A percentile compares a stretch with the other conserved stretches of the same genome.
Evolutionary conservation across 2,329 filamentous ascomycete species (phyloP).

Genomic region (Beauveria asiatica): DNA sequence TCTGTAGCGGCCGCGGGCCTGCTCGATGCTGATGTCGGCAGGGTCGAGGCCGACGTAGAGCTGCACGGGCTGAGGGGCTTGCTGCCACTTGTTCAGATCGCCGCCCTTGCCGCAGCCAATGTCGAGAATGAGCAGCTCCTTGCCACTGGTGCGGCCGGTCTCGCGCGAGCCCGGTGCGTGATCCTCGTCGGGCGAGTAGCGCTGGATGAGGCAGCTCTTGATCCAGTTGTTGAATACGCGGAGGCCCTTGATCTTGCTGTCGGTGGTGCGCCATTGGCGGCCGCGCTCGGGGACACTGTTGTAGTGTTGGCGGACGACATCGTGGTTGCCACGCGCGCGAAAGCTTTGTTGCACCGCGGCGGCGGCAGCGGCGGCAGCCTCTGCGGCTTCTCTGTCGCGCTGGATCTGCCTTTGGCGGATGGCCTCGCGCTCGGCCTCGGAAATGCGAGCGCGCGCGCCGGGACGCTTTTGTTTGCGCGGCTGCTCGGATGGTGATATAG

Average conservation of each 20-base stretch:
- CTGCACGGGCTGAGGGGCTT: conserved; percentile 81
- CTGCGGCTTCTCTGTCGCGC: conserved; percentile 37
- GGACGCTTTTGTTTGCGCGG: conserved; percentile 63
- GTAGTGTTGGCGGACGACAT: conserved; percentile 89
- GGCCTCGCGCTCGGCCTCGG: conserved; percentile 57
- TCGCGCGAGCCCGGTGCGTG: conserved; percentile 54
- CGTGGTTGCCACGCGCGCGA: conserved; percentile 52
- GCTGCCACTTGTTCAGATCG: conserved; percentile 92
- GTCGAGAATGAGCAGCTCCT: conserved; percentile 74
- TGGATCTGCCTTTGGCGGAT: conserved; percentile 56
- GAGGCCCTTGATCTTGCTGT: conserved; percentile 90
- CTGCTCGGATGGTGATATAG: conserved; percentile 44
- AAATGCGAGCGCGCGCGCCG: conserved; percentile 57
- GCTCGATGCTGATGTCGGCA: conserved; percentile 83
- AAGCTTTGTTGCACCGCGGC: conserved; percentile 30
- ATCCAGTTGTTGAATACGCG: conserved; percentile 98
- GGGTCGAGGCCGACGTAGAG: conserved; percentile 93
- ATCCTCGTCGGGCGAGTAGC: conserved; percentile 79
- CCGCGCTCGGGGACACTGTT: conserved; percentile 91
- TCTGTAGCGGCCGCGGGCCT: conserved; percentile 76
- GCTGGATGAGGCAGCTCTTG: conserved; percentile 95
- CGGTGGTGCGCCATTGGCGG: conserved; percentile 87
- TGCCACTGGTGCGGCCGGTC: conserved; percentile 39
- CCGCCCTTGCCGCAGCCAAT: conserved; percentile 96
- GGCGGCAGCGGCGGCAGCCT: conserved; percentile 26